Percentiles rank a stretch among this genome's conserved stretches.
Conservation (phyloP, 1,284 basidiomycete genomes). For the Microbotryum saponariae region DNA sequence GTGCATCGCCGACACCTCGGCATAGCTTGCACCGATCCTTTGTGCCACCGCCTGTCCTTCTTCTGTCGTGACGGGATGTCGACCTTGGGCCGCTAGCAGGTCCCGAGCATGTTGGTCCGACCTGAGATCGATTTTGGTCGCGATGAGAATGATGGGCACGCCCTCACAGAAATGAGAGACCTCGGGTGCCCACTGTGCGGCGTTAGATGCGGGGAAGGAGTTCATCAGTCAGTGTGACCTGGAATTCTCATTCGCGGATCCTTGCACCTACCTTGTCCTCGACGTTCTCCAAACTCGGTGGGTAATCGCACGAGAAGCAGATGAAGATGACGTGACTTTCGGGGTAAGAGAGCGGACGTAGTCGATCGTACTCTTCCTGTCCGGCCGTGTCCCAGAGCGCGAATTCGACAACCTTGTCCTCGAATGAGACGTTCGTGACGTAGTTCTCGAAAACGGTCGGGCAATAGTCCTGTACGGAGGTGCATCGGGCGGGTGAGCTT, state of each 20-base stretch:
- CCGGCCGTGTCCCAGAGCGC: slow-evolving; percentile 94
- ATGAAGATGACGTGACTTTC: slow-evolving; percentile 90
- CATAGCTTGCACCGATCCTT: slow-evolving; percentile 83
- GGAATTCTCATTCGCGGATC: not conserved
- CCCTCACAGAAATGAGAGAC: slow-evolving; percentile 86
- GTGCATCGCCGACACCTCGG: slow-evolving; percentile 83
- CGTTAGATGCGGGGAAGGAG: not conserved
- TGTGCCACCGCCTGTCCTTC: slow-evolving; percentile 77
- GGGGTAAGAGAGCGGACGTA: slow-evolving; percentile 62
- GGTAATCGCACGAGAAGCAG: slow-evolving; percentile 86
- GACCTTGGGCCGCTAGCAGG: slow-evolving; percentile 70
- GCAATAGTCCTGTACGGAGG: slow-evolving; percentile 63
- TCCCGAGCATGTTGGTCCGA: slow-evolving; percentile 69
- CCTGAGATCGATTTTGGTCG: slow-evolving; percentile 84
- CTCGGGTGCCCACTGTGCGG: slow-evolving; percentile 76
- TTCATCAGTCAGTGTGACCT: not conserved
- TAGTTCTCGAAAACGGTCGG: slow-evolving; percentile 80
- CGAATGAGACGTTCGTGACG: slow-evolving; percentile 20
- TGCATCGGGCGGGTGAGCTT: not conserved
- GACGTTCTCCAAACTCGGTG: slow-evolving; percentile 87
- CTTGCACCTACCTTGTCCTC: slow-evolving; percentile 74
- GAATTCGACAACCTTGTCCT: slow-evolving; percentile 80
- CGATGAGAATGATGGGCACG: slow-evolving; percentile 80
- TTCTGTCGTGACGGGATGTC: slow-evolving; percentile 68
- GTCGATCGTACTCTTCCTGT: slow-evolving; percentile 61